Conservation (phyloP, 2,329 filamentous ascomycete genomes). For the Penicillium sp. region DNA sequence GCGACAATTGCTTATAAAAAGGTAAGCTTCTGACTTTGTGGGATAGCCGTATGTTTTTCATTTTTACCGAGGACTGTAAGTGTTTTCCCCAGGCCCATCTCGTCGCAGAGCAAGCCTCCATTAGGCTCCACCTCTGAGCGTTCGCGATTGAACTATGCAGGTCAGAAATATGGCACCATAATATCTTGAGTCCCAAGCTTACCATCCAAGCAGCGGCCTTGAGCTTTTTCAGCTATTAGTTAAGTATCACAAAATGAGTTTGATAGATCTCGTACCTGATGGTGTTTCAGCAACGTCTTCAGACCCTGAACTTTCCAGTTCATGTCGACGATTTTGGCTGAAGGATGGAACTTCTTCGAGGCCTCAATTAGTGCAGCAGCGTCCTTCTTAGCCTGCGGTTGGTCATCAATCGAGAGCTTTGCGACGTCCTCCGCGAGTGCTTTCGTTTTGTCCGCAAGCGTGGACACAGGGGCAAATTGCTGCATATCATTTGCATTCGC, state of each 20-base stretch:
- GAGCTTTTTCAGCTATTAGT: slow-evolving; percentile 17
- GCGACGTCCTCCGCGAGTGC: slow-evolving; percentile 29
- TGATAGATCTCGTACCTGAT: slow-evolving; percentile 24
- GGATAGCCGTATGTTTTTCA: not conserved
- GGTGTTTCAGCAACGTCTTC: slow-evolving; percentile 27
- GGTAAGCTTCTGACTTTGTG: not conserved
- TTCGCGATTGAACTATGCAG: slow-evolving; percentile 27
- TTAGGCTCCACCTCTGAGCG: slow-evolving; percentile 14
- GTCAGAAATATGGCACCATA: slow-evolving; percentile 7
- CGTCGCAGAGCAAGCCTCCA: slow-evolving; percentile 35
- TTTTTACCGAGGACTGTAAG: slow-evolving; percentile 28
- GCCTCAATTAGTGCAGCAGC: slow-evolving; percentile 20
- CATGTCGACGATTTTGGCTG: slow-evolving; percentile 22
- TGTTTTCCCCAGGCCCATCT: slow-evolving; percentile 39
- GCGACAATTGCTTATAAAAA: slow-evolving; percentile 29
- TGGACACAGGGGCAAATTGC: slow-evolving; percentile 20
- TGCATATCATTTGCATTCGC: slow-evolving; percentile 19
- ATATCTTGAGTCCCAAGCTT: not conserved
- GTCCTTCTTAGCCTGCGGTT: slow-evolving; percentile 19
- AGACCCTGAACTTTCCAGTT: slow-evolving; percentile 30
- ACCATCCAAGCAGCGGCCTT: slow-evolving; percentile 30
- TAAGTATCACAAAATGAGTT: not conserved
- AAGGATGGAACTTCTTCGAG: slow-evolving; percentile 23
- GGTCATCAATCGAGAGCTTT: slow-evolving; percentile 24
- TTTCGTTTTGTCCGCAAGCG: slow-evolving; percentile 18